A percentile compares a stretch with the other conserved stretches of the same genome.
Conservation (phyloP, 768 basidiomycete species). For the Boletus eberwhitei region DNA sequence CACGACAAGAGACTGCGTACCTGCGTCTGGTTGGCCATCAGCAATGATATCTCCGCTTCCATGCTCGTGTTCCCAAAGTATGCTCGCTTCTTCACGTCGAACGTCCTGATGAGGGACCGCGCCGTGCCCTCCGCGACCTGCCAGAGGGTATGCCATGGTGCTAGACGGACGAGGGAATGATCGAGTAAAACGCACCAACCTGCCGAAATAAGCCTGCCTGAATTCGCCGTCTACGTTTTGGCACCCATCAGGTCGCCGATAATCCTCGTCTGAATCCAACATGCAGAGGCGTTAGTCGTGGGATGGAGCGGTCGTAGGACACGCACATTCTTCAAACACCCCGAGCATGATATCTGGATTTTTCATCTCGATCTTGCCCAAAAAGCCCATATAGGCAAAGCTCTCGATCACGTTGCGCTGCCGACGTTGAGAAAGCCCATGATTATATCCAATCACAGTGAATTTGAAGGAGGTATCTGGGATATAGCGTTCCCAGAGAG, state of each 20-base stretch:
- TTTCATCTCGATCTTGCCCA: slow-evolving; percentile 80
- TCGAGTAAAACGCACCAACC: slow-evolving; percentile 64
- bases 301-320: neutral
- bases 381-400: slow-evolving; percentile 82
- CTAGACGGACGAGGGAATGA: neutral
- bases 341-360: slow-evolving; percentile 69
- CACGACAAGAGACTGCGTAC: slow-evolving; percentile 37
- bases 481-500: slow-evolving; percentile 58
- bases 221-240: slow-evolving; percentile 68
- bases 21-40: slow-evolving; percentile 96
- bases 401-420: slow-evolving; percentile 69
- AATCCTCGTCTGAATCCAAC: slow-evolving; percentile 43
- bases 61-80: slow-evolving; percentile 98
- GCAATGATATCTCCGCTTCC: slow-evolving; percentile 91
- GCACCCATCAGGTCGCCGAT: slow-evolving; percentile 44
- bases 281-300: neutral
- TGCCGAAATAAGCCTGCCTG: slow-evolving; percentile 74
- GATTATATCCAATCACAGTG: slow-evolving; percentile 68
- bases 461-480: slow-evolving; percentile 79
- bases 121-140: slow-evolving; percentile 64
- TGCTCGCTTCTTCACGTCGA: slow-evolving; percentile 84
- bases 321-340: slow-evolving; percentile 86
- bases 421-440: slow-evolving; percentile 63
- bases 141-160: neutral
- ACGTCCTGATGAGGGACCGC: slow-evolving; percentile 61